Evolutionary conservation across 108 stramenopile genomes (phyloP), one percentile per base, ranked within the genome.

Genomic region (Nitzschia sp.): DNA sequence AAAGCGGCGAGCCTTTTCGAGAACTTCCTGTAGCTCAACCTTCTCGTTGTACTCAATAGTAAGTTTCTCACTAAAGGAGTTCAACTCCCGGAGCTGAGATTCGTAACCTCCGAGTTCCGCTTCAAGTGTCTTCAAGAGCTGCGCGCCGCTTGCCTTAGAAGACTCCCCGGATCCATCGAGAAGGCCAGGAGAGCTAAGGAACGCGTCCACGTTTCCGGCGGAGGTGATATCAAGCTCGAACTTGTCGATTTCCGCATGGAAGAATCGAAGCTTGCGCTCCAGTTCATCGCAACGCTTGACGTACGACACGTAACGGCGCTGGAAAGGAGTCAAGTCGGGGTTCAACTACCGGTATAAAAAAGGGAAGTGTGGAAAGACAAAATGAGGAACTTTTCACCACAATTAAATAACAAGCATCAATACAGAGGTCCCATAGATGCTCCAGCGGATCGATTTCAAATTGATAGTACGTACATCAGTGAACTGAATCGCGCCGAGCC

Each of bases 241-340:
- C 72, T 93, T 92, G 30, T 93, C 90, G 54, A 96, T 91, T 75
- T 98, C 96, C 19, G 68, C 78, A 19, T 71, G 65, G 47, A 98
- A 91, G 79, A 87, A 98, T 21, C 95, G 91, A 27, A 98, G 89
- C 77, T 98, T 99, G 60, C 97, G 96, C 69, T 99, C 98, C 48
- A 99, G 77, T 71, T 98, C 97, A 78, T 99, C 98, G 73, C 97
- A 97, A 30, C 98, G 95, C 69, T 96, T 96, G 65, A 98, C 96
- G 74, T 91, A 97, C 32, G 86, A 82, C 29, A 99, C 97, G 75
- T 96, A 99, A 45, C 98, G 96, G 35, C 97, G 94, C 66, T 99
- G 98, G 84, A 99, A 99, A 26, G 97, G 93, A 41, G 97, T 98
- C 68, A 96, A 87, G 45, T 98, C 96, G 29, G 96, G 96, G 75